Evolutionary conservation across 108 stramenopile species (phyloP).

Genomic region (Stephanodiscus triporus): DNA sequence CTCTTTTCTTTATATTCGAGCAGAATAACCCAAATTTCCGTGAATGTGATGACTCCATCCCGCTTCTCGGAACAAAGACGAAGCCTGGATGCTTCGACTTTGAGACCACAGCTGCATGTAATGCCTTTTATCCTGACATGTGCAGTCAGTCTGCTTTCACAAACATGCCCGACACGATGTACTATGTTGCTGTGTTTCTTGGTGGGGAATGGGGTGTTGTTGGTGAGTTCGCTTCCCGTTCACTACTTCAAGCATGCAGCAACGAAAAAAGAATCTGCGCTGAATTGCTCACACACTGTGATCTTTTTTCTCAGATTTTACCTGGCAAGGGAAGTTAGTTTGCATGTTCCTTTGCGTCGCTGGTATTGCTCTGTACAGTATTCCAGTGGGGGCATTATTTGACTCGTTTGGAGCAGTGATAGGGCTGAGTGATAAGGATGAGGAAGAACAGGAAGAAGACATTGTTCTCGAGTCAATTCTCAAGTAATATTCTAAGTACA

Average conservation of each 20-base stretch:
- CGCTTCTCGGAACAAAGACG: conserved; percentile 38
- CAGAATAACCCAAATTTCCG: conserved; percentile 84
- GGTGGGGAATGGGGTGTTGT: conserved; percentile 93
- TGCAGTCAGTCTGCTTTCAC: conserved; percentile 82
- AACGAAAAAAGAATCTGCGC: neutral
- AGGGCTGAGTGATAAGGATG: conserved; percentile 76
- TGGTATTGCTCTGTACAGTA: conserved; percentile 88
- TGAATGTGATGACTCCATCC: conserved; percentile 69
- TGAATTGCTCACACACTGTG: neutral
- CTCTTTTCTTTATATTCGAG: conserved; percentile 90
- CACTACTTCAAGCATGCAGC: neutral
- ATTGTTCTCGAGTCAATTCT: neutral
- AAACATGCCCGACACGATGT: conserved; percentile 86
- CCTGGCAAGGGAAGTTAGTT: conserved; percentile 84
- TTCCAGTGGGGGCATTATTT: conserved; percentile 90
- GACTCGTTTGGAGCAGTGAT: conserved; percentile 88
- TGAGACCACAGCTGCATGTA: conserved; percentile 64
- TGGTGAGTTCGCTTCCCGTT: conserved; percentile 18
- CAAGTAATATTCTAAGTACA: too few relatives aligned
- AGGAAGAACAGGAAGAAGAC: conserved; percentile 69
- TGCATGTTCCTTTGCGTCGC: conserved; percentile 83
- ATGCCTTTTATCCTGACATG: conserved; percentile 72
- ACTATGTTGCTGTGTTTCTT: conserved; percentile 88
- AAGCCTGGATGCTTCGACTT: conserved; percentile 78
- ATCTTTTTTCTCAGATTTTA: conserved; percentile 64